Evolutionary conservation across 306 rosid genomes (phyloP).

Genomic region (Malus fusca): DNA sequence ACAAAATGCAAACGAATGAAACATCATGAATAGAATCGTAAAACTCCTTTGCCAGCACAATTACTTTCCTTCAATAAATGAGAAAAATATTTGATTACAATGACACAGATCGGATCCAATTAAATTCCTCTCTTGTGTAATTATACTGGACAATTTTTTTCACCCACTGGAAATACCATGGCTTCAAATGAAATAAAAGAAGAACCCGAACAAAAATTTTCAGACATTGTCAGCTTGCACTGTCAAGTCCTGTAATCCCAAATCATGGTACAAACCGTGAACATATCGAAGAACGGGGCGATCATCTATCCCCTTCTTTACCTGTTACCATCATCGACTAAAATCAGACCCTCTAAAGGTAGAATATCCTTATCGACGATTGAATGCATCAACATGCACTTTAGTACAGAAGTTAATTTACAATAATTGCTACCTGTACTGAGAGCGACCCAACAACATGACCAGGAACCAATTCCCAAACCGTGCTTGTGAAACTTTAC

Average conservation of each 20-base stretch:
- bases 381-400: no score
- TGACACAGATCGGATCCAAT: neutral
- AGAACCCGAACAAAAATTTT: conserved; percentile 11
- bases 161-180: neutral
- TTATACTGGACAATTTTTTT: neutral
- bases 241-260: conserved; percentile 79
- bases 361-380: neutral
- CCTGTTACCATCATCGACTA: conserved; percentile 36
- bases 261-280: conserved; percentile 82
- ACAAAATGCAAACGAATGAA: neutral
- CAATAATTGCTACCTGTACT: conserved; percentile 39
- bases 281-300: conserved; percentile 58
- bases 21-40: neutral
- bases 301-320: conserved; percentile 61
- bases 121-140: neutral
- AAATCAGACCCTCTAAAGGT: conserved; percentile 13
- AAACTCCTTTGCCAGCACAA: neutral
- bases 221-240: conserved; percentile 61
- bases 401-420: neutral
- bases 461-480: conserved; percentile 96
- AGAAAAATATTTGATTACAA: neutral
- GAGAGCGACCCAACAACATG: conserved; percentile 73
- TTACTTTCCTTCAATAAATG: neutral
- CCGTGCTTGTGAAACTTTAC: conserved; percentile 58
- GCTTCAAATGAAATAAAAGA: no score